Evolutionary conservation across 148 eudicot genomes (phyloP).

Genomic region (Nyssa sinensis): DNA sequence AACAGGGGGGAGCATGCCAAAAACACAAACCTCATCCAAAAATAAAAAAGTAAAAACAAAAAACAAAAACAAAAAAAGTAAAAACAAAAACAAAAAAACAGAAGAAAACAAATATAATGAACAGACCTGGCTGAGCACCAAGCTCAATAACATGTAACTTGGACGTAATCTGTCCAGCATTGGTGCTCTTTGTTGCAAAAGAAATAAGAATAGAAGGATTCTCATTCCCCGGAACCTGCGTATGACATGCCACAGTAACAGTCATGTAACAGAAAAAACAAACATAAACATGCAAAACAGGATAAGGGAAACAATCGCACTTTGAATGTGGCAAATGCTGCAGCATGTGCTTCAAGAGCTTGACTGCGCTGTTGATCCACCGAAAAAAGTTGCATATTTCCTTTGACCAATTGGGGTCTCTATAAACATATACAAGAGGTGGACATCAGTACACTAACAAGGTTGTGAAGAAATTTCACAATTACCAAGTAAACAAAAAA

Average conservation of each 20-base stretch:
- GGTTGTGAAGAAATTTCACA: not conserved
- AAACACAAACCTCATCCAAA: not conserved
- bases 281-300: not conserved
- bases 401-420: constrained; percentile 87
- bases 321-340: constrained; percentile 70
- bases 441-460: not conserved
- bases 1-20: no score
- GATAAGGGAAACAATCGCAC: constrained; percentile 26
- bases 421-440: constrained; percentile 12
- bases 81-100: not conserved
- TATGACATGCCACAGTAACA: not conserved
- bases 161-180: constrained; percentile 75
- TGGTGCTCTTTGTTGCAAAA: constrained; percentile 71
- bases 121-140: constrained; percentile 83
- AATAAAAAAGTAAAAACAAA: not conserved
- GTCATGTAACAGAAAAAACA: not conserved
- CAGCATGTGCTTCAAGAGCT: constrained; percentile 94
- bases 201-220: constrained; percentile 72
- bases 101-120: not conserved
- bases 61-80: not conserved
- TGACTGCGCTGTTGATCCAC: constrained; percentile 94
- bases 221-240: constrained; percentile 76
- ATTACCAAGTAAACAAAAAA: not conserved
- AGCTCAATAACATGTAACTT: constrained; percentile 87
- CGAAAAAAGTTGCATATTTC: constrained; percentile 81